Conservation (phyloP, 164 flowering plant genomes). For the Kalanchoe fedtschenkoi region DNA sequence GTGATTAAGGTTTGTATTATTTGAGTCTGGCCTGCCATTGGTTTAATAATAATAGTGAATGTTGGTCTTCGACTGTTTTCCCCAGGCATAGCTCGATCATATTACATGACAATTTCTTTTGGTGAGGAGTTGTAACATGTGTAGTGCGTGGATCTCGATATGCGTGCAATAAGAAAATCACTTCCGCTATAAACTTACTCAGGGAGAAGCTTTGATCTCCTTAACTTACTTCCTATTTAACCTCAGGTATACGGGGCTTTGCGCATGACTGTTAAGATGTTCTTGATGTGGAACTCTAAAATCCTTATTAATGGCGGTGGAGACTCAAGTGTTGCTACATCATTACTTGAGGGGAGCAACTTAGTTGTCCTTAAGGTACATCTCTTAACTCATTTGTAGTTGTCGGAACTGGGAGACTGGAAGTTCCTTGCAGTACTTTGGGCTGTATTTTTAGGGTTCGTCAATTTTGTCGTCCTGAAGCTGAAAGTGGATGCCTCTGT, state of each 20-base stretch:
- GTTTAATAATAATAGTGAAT: neutral
- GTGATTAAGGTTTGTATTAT: slow-evolving; percentile 46
- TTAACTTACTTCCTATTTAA: neutral
- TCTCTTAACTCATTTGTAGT: neutral
- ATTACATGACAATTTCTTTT: no score
- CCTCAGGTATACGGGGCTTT: slow-evolving; percentile 87
- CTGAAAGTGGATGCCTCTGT: neutral
- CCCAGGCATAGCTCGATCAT: neutral
- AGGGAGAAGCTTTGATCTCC: neutral
- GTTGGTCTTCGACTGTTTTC: neutral
- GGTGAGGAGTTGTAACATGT: no score
- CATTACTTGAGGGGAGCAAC: slow-evolving; percentile 94
- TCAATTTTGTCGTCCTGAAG: neutral
- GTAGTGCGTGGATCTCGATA: no score
- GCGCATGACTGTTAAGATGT: slow-evolving; percentile 94
- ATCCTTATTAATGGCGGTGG: slow-evolving; percentile 83
- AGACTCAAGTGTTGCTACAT: slow-evolving; percentile 77
- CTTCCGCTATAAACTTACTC: neutral
- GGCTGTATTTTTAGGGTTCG: no score
- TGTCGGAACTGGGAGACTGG: neutral
- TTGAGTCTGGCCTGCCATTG: neutral
- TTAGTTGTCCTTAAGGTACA: slow-evolving; percentile 78
- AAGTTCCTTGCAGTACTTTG: neutral
- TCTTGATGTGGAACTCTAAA: slow-evolving; percentile 90
- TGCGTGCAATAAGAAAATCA: no score